Percentiles rank a stretch among this genome's conserved stretches.
These are phyloP conservation scores for Fusarium agapanthi DNA, from an alignment of 2,329 filamentous ascomycete genomes.

Conservation along the genomic window DNA sequence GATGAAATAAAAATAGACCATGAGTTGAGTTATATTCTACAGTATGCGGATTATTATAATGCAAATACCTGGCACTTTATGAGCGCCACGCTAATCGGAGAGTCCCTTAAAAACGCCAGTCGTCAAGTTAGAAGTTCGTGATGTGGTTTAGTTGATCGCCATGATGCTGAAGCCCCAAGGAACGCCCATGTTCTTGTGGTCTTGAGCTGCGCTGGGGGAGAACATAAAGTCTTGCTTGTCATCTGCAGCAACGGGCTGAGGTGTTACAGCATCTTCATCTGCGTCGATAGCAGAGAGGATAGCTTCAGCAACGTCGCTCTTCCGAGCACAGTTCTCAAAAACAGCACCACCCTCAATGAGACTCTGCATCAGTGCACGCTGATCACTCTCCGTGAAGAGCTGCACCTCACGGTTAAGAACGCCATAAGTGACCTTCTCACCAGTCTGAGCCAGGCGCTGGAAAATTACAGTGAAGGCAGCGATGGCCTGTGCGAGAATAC, in stretches of 20 bases:
- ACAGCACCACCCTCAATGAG: slow-evolving; percentile 38
- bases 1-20: slow-evolving; percentile 30
- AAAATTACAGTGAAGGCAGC: slow-evolving; percentile 38
- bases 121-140: slow-evolving; percentile 31
- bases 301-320: slow-evolving; percentile 33
- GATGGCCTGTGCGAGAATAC: slow-evolving; percentile 41
- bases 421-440: slow-evolving; percentile 34
- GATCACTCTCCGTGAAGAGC: slow-evolving; percentile 41
- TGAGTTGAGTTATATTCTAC: slow-evolving; percentile 45
- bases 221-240: slow-evolving; percentile 39
- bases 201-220: slow-evolving; percentile 32
- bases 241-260: slow-evolving; percentile 36
- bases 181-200: slow-evolving; percentile 41
- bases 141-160: slow-evolving; percentile 40
- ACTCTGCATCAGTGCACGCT: slow-evolving; percentile 38
- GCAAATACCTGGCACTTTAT: slow-evolving; percentile 21
- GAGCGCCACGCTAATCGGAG: slow-evolving; percentile 26
- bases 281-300: slow-evolving; percentile 40
- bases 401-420: slow-evolving; percentile 42
- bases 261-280: slow-evolving; percentile 35
- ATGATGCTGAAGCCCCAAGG: slow-evolving; percentile 42
- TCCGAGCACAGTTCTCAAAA: slow-evolving; percentile 35
- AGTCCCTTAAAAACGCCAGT: slow-evolving; percentile 34
- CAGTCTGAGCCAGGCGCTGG: slow-evolving; percentile 37
- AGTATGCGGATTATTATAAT: slow-evolving; percentile 31